Evolutionary conservation across 164 flowering plant species (phyloP).

Genomic region (Pachysandra terminalis): DNA sequence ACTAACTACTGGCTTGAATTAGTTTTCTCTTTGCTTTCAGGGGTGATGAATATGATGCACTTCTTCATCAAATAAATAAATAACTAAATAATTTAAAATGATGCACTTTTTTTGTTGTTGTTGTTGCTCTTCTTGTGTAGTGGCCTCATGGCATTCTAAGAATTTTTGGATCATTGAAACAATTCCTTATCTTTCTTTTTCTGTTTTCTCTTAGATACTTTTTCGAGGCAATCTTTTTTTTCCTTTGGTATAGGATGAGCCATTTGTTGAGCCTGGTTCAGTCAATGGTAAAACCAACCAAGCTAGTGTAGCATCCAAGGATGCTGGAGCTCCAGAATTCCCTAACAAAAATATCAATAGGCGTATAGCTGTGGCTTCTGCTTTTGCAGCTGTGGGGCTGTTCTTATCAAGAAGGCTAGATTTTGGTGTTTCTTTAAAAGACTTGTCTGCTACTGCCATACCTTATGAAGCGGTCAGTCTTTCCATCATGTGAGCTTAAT

Average conservation of each 20-base stretch:
- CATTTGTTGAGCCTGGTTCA: slow-evolving; percentile 21
- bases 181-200: not conserved
- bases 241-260: slow-evolving; percentile 39
- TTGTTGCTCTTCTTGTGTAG: not conserved
- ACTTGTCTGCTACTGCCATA: slow-evolving; percentile 67
- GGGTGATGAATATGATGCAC: no score
- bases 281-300: slow-evolving; percentile 17
- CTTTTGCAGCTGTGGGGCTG: slow-evolving; percentile 65
- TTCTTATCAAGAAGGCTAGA: slow-evolving; percentile 64
- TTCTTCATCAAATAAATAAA: no score
- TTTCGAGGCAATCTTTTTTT: not conserved
- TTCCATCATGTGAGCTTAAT: not conserved
- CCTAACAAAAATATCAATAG: slow-evolving; percentile 56
- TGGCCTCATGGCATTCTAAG: not conserved
- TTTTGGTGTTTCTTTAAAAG: slow-evolving; percentile 87
- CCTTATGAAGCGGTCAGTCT: slow-evolving; percentile 77
- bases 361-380: slow-evolving; percentile 54
- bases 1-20: not conserved
- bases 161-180: not conserved
- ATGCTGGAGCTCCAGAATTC: slow-evolving; percentile 35
- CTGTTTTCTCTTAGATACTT: not conserved
- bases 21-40: not conserved
- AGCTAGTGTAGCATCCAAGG: slow-evolving; percentile 29
- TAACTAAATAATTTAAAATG: no score
- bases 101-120: no score